Base-by-base conservation (phyloP, 306 rosid species). In the Sesbania bispinosa region DNA sequence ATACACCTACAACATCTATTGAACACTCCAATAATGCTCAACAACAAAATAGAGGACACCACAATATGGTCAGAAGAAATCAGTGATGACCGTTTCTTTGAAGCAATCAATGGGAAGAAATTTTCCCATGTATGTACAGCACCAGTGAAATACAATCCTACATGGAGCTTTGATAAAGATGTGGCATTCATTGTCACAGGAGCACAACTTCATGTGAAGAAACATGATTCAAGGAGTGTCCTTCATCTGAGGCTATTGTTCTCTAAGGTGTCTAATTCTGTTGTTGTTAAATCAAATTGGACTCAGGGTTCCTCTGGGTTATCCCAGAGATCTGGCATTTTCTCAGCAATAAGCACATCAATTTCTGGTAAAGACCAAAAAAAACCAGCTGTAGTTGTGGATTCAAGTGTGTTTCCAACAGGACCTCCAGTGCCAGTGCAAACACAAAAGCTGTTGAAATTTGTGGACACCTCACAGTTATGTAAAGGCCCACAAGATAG, bases 1-100 rank as follows among this genome's bases (percentile, higher is more conserved):
- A 81, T 94, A 66, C 99, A 94, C 84, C 69, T 94, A 50, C 95
- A 94, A 84, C 96, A 91, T 62, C 83, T 88, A 64, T 29, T 87
- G 19, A 85, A 82, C 69, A 78, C 83, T 30, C 97, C 99, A 38
- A 3, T 38, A 24, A 81, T 83, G 81, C 62, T 94, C 1, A 74
- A 39, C 38, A 62, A 68, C 76, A 91, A 71, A 77, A 80, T 87
- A 11, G 83, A 80, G 15, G 90, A 80, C 38, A 51, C 81, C 1
- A 16, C 74, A 10, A 63, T 66, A 26, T 91, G 97, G 97, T 81
- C 99, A 19, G 88, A 87, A 52, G 95, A 91, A 50, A 59, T 51
- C 10, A 77, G 3, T 1, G 87, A 90, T 24, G 84, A 77, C 1
- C 71, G 81, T 10, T 94, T 74, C 86, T 73, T 82, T 0, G 98